Conservation (phyloP, 208 protist species). For the Porcisia hertigi region DNA sequence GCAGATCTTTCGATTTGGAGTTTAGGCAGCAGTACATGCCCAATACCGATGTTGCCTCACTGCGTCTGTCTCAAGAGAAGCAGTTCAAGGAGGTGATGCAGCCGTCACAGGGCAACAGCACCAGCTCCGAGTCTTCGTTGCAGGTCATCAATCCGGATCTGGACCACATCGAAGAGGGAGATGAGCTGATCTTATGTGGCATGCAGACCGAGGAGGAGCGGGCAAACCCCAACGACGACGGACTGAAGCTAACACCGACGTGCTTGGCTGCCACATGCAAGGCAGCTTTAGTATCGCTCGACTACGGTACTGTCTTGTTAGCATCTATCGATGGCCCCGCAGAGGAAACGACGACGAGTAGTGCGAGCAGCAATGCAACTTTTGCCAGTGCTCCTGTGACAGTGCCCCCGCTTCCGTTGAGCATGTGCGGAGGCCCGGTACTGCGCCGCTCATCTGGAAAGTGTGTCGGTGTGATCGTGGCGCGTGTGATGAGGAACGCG, state of each 20-base stretch:
- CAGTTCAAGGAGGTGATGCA: constrained; percentile 28
- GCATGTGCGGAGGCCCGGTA: constrained; percentile 88
- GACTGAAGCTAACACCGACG: constrained; percentile 40
- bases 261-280: constrained; percentile 60
- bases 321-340: constrained; percentile 41
- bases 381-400: neutral
- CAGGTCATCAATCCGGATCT: constrained; percentile 68
- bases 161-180: constrained; percentile 63
- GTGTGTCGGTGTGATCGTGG: constrained; percentile 86
- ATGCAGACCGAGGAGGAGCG: constrained; percentile 64
- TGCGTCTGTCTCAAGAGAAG: constrained; percentile 55
- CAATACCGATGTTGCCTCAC: constrained; percentile 72
- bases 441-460: constrained; percentile 72
- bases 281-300: constrained; percentile 73
- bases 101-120: neutral
- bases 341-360: neutral
- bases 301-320: constrained; percentile 86
- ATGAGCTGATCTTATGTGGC: constrained; percentile 65
- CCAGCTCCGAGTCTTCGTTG: constrained; percentile 7
- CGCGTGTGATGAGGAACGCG: constrained; percentile 59
- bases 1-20: constrained; percentile 50
- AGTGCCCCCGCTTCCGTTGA: constrained; percentile 46
- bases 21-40: constrained; percentile 70
- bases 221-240: constrained; percentile 84
- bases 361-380: neutral